Evolutionary conservation across 768 basidiomycete genomes (phyloP), one percentile per base, ranked within the genome.

Genomic region (Lenzites betulinus): DNA sequence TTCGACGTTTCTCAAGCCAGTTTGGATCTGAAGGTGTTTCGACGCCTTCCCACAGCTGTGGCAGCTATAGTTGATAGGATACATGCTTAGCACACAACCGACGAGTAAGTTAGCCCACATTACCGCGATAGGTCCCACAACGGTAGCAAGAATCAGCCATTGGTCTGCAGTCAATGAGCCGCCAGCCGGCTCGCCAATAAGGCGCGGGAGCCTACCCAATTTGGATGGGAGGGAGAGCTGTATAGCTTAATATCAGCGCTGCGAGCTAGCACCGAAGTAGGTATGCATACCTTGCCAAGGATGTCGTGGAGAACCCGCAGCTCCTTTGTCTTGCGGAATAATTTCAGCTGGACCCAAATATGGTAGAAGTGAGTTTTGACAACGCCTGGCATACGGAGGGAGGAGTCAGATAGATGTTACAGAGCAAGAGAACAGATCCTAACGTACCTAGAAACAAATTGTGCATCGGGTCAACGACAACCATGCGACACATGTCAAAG

Each of bases 61-160:
- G 41, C 7, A 42, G 25, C 48, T 46, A 26, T 25, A 9, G 22
- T 18, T 9, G 22, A 7, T 8, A 18, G 20, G 23, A 47, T 43
- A 8, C 39, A 23, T 15, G 35, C 18, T 33, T 5, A 33, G 11
- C 30, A 33, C 30, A 33, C 30, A 33, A 33, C 30, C 11, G 30
- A 11, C 6, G 30, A 4, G 30, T 11, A 36, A 42, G 66, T 71
- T 13, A n/a, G n/a, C n/a, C n/a, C n/a, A n/a, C n/a, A 3, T 36
- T 59, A 75, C 73, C 0, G 66, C 60, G 1, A 75, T 55, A 0
- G 76, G 75, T 0, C 69, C 70, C 23, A 73, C 64, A 18, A 75
- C 64, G 0, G 68, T 72, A 0, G 67, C 66, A 1, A 74, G 60
- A 12, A 74, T 38, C 0, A 70, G 60, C 77, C 75, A 63, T 26